These are phyloP conservation scores for Fusarium equiseti DNA, from an alignment of 2,329 filamentous ascomycete genomes.

Conservation along the genomic window DNA sequence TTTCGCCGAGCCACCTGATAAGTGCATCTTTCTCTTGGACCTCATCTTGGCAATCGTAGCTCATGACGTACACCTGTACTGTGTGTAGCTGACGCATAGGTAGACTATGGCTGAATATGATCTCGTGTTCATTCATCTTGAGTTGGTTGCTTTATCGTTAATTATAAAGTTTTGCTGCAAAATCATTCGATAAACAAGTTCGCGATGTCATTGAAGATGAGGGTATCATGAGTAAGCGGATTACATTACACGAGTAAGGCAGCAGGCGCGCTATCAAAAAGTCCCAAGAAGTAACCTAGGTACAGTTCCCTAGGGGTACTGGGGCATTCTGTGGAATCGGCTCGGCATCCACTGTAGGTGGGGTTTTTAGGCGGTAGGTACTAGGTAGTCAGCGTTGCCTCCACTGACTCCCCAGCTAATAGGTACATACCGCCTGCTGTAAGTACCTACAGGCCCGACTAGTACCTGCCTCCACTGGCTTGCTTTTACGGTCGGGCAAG, in stretches of 20 bases:
- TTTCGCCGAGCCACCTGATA: slow-evolving; percentile 10
- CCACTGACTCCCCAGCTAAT: not conserved
- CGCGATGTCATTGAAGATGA: not conserved
- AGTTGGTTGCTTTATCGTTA: not conserved
- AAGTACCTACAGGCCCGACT: not conserved
- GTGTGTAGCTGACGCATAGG: not conserved
- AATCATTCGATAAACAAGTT: not conserved
- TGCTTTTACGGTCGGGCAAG: not conserved
- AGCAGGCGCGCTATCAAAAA: not conserved
- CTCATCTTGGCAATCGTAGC: slow-evolving; percentile 9
- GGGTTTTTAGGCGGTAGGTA: not conserved
- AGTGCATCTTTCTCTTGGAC: slow-evolving; percentile 17
- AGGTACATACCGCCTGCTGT: not conserved
- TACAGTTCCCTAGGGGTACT: not conserved
- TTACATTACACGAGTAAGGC: not conserved
- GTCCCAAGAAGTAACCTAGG: not conserved
- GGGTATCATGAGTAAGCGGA: slow-evolving; percentile 7
- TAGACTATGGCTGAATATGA: not conserved
- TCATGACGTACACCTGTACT: slow-evolving; percentile 15
- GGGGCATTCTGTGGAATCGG: not conserved
- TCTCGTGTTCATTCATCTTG: slow-evolving; percentile 6
- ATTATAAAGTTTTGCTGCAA: not conserved
- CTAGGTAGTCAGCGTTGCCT: not conserved
- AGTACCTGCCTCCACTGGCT: not conserved
- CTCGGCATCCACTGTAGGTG: not conserved